These are phyloP conservation scores for Paraconiothyrium brasiliense DNA, from an alignment of 2,329 filamentous ascomycete species.

Conservation along the genomic window DNA sequence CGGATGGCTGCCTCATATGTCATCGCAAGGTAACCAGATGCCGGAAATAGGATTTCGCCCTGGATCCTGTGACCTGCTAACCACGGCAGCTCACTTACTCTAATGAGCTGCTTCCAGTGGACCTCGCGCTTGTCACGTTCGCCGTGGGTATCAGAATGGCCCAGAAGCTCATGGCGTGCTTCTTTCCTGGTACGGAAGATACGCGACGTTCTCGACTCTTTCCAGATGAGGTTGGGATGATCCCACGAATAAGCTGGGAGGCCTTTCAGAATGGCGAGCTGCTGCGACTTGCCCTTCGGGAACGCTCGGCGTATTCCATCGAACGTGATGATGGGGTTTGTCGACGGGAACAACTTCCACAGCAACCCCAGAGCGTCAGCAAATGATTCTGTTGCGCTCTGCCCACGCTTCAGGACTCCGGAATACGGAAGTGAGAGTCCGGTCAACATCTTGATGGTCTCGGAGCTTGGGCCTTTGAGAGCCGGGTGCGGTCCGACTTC, in stretches of 20 bases:
- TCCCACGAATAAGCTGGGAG: too few relatives aligned
- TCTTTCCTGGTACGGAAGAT: too few relatives aligned
- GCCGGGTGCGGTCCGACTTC: conserved; percentile 60
- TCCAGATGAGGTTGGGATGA: too few relatives aligned
- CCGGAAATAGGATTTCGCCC: conserved; percentile 36
- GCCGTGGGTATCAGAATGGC: background rate
- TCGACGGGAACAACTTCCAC: background rate
- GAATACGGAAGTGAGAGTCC: conserved; percentile 25
- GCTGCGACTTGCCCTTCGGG: too few relatives aligned
- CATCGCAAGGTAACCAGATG: conserved; percentile 54
- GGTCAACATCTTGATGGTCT: conserved; percentile 40
- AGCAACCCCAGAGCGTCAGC: background rate
- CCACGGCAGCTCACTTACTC: background rate
- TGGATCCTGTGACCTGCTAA: background rate
- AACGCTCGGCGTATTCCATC: background rate
- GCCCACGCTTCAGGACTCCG: conserved; percentile 24
- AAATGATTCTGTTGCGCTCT: background rate
- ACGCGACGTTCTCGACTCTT: too few relatives aligned
- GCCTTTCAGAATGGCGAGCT: too few relatives aligned
- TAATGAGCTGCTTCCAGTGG: background rate
- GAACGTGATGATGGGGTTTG: background rate
- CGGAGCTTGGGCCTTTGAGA: conserved; percentile 52
- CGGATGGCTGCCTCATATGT: conserved; percentile 18
- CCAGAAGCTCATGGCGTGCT: background rate
- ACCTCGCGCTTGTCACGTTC: background rate